Base-by-base conservation (phyloP, 441 rosid genomes). In the Brassica hybrid region DNA sequence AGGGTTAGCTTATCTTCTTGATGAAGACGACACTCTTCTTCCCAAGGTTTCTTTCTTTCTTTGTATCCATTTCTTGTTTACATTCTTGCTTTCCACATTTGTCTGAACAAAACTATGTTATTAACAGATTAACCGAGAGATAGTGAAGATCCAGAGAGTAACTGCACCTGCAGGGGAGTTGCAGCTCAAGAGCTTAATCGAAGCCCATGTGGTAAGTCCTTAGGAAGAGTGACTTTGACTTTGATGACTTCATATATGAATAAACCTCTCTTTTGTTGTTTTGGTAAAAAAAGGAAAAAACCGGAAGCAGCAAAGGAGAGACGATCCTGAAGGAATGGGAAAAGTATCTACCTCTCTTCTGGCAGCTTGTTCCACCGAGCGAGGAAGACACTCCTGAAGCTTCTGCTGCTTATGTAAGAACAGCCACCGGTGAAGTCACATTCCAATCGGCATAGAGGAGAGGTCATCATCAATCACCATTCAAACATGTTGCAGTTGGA, bases 371-470 rank as follows among this genome's bases (percentile, higher is more conserved):
- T 78, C 99, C 99, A n/a, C 99, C 99, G 5, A 94, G 98, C 7
- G 99, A 96, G 84, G 99, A 96, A 85, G 99, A 96, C 88, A 94
- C 97, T 27, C 99, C 98, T 0, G 99, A 96, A 88, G 98, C 98
- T 69, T 88, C 89, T 79, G 90, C 96, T 6, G 87, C 84, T 38
- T 96, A 92, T 68, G 88, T 86, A 83, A 84, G 84, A 76, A 85
- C 94, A 64, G 78, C 87, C 63, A 68, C 94, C 13, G 98, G 87
- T 3, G 83, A 89, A 83, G 96, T 90, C 81, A 86, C 90, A 1
- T 79, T 94, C 30, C 98, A 86, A 74, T 96, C 98, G 65, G 96
- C 97, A 3, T 91, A 83, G 79, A 74, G 59, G 79, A 74, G 61
- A 70, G 54, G 16, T 58, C 43, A 54, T 56, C 59, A 65, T 32